These are phyloP conservation scores for Herpotrichia juniperi DNA, from an alignment of 2,329 filamentous ascomycete genomes.

Conservation along the genomic window DNA sequence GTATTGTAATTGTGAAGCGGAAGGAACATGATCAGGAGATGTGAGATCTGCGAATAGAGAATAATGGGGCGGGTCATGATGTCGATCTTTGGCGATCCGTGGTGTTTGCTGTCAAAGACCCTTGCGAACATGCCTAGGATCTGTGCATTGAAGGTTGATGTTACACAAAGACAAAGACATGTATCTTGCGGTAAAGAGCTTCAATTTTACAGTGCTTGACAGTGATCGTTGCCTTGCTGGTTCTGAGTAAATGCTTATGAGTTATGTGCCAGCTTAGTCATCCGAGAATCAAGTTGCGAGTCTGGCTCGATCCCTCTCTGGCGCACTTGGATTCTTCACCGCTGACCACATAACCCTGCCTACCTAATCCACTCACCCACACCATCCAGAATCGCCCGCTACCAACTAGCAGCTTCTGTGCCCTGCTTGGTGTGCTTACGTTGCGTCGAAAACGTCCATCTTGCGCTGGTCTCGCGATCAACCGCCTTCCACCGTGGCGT, in stretches of 20 bases:
- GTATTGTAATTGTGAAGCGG: background rate
- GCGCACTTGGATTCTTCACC: background rate
- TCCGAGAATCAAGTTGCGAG: background rate
- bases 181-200: no score
- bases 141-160: background rate
- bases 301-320: background rate
- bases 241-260: background rate
- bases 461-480: slow-evolving; percentile 10
- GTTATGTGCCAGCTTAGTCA: background rate
- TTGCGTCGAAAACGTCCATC: slow-evolving; percentile 1
- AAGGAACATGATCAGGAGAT: background rate
- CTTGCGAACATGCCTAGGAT: background rate
- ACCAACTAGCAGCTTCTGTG: slow-evolving; percentile 10
- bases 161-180: background rate
- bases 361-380: background rate
- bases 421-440: slow-evolving; percentile 16
- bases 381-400: slow-evolving; percentile 1
- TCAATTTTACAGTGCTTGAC: no score
- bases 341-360: background rate
- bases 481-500: slow-evolving; percentile 42
- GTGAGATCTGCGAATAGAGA: background rate
- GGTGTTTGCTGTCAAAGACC: slow-evolving; percentile 1
- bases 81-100: slow-evolving; percentile 1
- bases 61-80: background rate
- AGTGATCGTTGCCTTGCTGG: no score